Percentiles rank a stretch among this genome's conserved stretches.
phyloP scores from a whole-genome alignment of 148 eudicot species.

The Amaranthus hypochondriacus region DNA sequence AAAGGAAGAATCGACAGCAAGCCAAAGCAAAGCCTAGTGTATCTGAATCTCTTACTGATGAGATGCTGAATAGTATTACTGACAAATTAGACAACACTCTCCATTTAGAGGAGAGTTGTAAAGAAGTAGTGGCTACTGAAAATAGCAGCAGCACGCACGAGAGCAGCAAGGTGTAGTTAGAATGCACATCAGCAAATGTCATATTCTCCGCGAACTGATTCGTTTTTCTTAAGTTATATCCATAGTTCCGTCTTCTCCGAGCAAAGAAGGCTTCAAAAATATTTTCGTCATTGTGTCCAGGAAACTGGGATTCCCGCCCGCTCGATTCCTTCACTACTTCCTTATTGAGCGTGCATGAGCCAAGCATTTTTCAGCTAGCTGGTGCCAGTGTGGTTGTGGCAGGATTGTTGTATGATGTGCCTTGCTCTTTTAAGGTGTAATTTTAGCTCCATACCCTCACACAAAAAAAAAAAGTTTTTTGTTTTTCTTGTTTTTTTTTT shows the following conservation, averaged over 20 bases:
- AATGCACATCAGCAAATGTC: constrained; percentile 16
- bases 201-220: constrained; percentile 16
- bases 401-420: constrained; percentile 27
- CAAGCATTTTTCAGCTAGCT: constrained; percentile 15
- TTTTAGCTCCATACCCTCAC: constrained; percentile 19
- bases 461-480: neutral
- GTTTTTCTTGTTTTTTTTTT: neutral
- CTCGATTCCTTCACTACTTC: constrained; percentile 10
- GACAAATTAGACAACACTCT: constrained; percentile 66
- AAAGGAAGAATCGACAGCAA: constrained; percentile 69
- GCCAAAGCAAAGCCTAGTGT: constrained; percentile 33
- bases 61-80: constrained; percentile 50
- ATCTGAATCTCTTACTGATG: constrained; percentile 39
- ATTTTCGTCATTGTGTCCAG: neutral
- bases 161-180: constrained; percentile 31
- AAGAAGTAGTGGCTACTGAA: constrained; percentile 28
- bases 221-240: neutral
- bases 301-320: neutral
- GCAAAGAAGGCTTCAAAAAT: neutral
- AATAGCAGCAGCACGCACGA: constrained; percentile 23
- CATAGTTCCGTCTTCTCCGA: neutral
- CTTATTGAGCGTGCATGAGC: constrained; percentile 30
- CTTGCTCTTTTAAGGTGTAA: constrained; percentile 27
- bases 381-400: constrained; percentile 8
- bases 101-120: constrained; percentile 57